These are phyloP conservation scores for Conticribra weissflogii DNA, from an alignment of 108 stramenopile genomes.

Conservation along the genomic window DNA sequence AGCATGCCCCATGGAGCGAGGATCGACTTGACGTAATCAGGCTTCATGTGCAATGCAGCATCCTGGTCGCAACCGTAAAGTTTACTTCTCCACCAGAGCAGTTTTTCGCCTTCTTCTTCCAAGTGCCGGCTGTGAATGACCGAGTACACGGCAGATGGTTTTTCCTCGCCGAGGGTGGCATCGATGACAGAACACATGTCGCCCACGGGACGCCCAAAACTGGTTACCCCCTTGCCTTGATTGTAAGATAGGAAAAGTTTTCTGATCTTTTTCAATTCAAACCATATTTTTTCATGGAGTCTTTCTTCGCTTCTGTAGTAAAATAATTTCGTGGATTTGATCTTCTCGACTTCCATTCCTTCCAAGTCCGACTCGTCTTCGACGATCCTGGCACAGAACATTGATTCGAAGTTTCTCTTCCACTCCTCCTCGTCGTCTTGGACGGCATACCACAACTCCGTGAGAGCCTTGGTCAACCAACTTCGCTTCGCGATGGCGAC, in stretches of 20 bases:
- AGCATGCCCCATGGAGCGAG: constrained; percentile 38
- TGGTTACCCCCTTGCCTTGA: constrained; percentile 17
- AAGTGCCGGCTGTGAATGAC: constrained; percentile 33
- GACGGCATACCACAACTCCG: constrained; percentile 40
- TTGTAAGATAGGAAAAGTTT: constrained; percentile 42
- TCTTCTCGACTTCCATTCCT: constrained; percentile 5
- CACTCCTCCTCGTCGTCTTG: constrained; percentile 21
- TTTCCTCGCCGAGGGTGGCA: constrained; percentile 30
- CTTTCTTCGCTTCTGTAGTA: constrained; percentile 9
- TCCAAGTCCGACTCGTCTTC: constrained; percentile 6
- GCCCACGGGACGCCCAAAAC: constrained; percentile 1
- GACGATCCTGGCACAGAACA: constrained; percentile 41
- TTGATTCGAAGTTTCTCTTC: constrained; percentile 24
- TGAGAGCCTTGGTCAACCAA: constrained; percentile 33
- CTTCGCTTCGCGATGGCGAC: constrained; percentile 29
- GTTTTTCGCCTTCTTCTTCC: constrained; percentile 12
- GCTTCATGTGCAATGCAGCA: constrained; percentile 47
- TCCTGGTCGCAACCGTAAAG: constrained; percentile 33
- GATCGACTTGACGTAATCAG: constrained; percentile 45
- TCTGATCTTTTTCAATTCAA: constrained; percentile 28
- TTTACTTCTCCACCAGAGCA: constrained; percentile 1
- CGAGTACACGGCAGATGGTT: constrained; percentile 10
- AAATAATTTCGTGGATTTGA: constrained; percentile 35
- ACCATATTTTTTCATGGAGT: constrained; percentile 27
- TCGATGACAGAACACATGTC: constrained; percentile 38